These are phyloP conservation scores for Trichoderma brevicompactum DNA, from an alignment of 2,329 filamentous ascomycete species.

Conservation along the genomic window DNA sequence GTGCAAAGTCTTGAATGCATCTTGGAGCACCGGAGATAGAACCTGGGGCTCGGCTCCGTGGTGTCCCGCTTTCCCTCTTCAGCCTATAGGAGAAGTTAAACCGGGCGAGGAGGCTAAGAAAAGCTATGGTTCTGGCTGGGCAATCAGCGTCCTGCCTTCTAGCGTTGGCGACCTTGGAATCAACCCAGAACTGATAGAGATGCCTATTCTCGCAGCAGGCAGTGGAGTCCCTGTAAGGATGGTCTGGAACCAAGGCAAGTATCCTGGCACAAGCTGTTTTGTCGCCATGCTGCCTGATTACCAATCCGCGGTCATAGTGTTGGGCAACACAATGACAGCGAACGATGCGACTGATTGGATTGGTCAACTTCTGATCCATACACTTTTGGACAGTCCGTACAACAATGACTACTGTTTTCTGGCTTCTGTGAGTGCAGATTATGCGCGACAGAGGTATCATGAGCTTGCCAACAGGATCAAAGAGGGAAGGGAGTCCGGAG, in stretches of 20 bases:
- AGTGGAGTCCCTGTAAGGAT: not conserved
- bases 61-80: not conserved
- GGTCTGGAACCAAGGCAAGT: slow-evolving; percentile 4
- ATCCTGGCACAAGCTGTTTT: not conserved
- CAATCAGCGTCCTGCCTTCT: not conserved
- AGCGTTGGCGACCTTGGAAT: slow-evolving; percentile 5
- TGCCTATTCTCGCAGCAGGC: not conserved
- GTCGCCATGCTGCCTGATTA: slow-evolving; percentile 30
- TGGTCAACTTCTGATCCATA: slow-evolving; percentile 17
- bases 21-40: not conserved
- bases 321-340: slow-evolving; percentile 26
- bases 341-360: slow-evolving; percentile 32
- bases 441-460: not conserved
- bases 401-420: slow-evolving; percentile 1
- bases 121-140: slow-evolving; percentile 6
- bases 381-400: slow-evolving; percentile 9
- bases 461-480: not conserved
- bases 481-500: not conserved
- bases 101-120: not conserved
- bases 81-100: not conserved
- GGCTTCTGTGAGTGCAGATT: not conserved
- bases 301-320: slow-evolving; percentile 27
- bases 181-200: slow-evolving; percentile 2
- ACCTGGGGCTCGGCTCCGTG: not conserved
- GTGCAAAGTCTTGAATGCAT: not conserved